Conservation (phyloP, 1,284 basidiomycete species). For the Anthracocystis setariae region DNA sequence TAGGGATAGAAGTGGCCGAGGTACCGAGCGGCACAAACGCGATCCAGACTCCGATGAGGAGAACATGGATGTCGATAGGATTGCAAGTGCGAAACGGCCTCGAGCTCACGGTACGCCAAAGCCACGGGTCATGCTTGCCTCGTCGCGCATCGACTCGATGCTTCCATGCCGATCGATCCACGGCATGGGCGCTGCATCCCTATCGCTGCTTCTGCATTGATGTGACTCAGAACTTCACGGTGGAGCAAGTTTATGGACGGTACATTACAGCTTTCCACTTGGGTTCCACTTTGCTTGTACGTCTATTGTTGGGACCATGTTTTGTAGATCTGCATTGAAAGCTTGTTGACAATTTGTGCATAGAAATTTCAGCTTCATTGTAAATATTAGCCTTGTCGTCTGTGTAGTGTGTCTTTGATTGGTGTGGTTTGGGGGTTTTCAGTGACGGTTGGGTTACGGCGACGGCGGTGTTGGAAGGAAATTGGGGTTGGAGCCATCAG, state of each 20-base stretch:
- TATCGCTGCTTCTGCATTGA: conserved; percentile 19
- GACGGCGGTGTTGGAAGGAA: conserved; percentile 33
- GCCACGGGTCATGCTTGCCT: conserved; percentile 7
- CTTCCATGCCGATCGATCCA: conserved; percentile 21
- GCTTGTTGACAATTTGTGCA: background rate
- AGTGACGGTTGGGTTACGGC: background rate
- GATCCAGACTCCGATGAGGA: conserved; percentile 4
- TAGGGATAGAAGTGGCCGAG: background rate
- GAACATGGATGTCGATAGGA: conserved; percentile 10
- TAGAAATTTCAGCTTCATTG: conserved; percentile 17
- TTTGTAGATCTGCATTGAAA: background rate
- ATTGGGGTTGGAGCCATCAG: conserved; percentile 1
- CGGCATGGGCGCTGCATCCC: conserved; percentile 11
- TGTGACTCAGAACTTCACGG: background rate
- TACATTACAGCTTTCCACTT: background rate
- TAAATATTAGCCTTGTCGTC: conserved; percentile 18
- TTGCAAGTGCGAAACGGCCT: conserved; percentile 8
- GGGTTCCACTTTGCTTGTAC: background rate
- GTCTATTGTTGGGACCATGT: background rate
- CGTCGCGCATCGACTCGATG: conserved; percentile 16
- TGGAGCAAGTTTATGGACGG: background rate
- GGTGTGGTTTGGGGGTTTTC: background rate
- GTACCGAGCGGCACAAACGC: background rate
- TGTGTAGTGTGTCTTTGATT: background rate
- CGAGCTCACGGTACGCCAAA: background rate